These are phyloP conservation scores for Rubroboletus pulcherrimus DNA, from an alignment of 768 basidiomycete species.

Conservation along the genomic window DNA sequence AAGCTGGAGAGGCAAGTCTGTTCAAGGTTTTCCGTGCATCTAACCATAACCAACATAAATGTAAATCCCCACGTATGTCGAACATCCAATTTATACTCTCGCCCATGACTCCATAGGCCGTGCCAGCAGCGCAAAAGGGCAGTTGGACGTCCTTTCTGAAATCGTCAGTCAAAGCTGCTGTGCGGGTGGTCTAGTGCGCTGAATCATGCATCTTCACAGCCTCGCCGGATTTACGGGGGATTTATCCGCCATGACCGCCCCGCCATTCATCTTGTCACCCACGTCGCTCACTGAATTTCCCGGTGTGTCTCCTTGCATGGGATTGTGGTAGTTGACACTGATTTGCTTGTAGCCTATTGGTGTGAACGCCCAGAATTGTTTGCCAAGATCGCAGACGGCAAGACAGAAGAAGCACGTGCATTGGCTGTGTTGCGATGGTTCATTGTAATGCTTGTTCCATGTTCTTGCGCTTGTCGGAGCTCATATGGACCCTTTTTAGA, in stretches of 20 bases:
- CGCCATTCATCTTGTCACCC: slow-evolving; percentile 90
- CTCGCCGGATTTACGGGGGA: slow-evolving; percentile 88
- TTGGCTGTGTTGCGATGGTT: slow-evolving; percentile 93
- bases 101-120: slow-evolving; percentile 44
- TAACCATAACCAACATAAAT: slow-evolving; percentile 24
- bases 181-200: not conserved
- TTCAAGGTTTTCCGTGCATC: slow-evolving; percentile 21
- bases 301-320: slow-evolving; percentile 42
- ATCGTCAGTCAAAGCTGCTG: slow-evolving; percentile 51
- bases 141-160: slow-evolving; percentile 92
- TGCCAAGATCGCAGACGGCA: slow-evolving; percentile 77
- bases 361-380: slow-evolving; percentile 92
- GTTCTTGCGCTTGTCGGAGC: not conserved
- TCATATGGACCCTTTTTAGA: slow-evolving; percentile 38
- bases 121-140: slow-evolving; percentile 78
- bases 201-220: slow-evolving; percentile 34
- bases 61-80: slow-evolving; percentile 35
- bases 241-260: slow-evolving; percentile 78
- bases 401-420: slow-evolving; percentile 67
- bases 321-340: not conserved
- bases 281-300: slow-evolving; percentile 91
- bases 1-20: slow-evolving; percentile 39
- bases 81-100: slow-evolving; percentile 20
- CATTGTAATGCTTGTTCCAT: slow-evolving; percentile 48
- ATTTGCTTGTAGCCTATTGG: slow-evolving; percentile 74